Evolutionary conservation across 768 basidiomycete species (phyloP).

Genomic region (Leccinum variicolor): DNA sequence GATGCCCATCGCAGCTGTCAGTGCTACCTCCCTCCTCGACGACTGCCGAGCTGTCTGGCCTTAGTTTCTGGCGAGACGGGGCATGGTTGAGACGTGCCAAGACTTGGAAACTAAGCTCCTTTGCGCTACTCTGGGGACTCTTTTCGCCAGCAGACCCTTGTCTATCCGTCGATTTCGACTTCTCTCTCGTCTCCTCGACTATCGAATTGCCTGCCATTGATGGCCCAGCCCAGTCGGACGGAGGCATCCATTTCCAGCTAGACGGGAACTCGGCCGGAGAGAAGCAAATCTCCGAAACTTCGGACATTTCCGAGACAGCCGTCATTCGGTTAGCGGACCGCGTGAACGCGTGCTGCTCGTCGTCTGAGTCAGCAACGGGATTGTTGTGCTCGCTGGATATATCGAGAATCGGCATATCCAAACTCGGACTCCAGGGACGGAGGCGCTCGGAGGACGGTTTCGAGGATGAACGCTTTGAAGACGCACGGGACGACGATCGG

Average conservation of each 20-base stretch:
- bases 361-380: background rate
- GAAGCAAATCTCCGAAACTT: background rate
- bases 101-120: background rate
- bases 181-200: background rate
- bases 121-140: background rate
- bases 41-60: background rate
- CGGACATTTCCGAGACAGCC: background rate
- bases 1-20: background rate
- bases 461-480: background rate
- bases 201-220: background rate
- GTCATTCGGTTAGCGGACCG: background rate
- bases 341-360: background rate
- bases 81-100: background rate
- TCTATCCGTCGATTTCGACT: background rate
- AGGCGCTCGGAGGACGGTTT: background rate
- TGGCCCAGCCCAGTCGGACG: slow-evolving; percentile 25
- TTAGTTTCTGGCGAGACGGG: slow-evolving; percentile 1
- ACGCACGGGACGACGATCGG: background rate
- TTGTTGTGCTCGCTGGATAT: background rate
- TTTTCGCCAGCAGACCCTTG: background rate
- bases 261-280: background rate
- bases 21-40: background rate
- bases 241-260: slow-evolving; percentile 19
- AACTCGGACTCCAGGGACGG: background rate
- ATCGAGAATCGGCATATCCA: background rate